A percentile compares a stretch with the other conserved stretches of the same genome.
phyloP scores from a whole-genome alignment of 495 filamentous ascomycete genomes.

The Hypoxylon perforatum region DNA sequence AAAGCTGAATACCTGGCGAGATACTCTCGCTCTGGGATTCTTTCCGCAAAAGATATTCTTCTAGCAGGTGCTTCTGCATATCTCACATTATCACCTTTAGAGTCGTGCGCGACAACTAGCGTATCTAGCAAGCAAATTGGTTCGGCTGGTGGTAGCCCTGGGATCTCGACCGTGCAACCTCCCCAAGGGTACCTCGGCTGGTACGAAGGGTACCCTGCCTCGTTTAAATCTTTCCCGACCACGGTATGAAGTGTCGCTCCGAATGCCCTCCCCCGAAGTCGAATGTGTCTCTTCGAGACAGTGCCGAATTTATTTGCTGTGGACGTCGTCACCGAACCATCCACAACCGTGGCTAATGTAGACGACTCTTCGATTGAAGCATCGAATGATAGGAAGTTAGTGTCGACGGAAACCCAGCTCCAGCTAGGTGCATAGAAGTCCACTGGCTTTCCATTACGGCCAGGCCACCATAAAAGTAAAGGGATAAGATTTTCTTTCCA shows the following conservation, averaged over 20 bases:
- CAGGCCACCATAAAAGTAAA: neutral
- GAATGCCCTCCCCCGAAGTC: slow-evolving; percentile 3
- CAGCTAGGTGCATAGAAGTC: neutral
- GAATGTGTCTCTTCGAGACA: slow-evolving; percentile 1
- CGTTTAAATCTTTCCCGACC: neutral
- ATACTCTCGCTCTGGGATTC: neutral
- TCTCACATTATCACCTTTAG: neutral
- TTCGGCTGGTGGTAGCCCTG: no score
- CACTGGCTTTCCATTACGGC: slow-evolving; percentile 15
- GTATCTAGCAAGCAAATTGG: neutral
- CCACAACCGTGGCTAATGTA: neutral
- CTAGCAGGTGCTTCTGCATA: neutral
- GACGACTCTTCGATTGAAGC: neutral
- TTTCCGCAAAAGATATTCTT: neutral
- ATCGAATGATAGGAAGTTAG: neutral
- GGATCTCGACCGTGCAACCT: neutral
- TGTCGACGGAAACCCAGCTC: neutral
- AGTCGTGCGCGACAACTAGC: neutral
- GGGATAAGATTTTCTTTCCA: slow-evolving; percentile 30
- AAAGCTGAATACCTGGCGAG: neutral
- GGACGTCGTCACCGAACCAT: neutral
- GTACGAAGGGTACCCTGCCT: no score
- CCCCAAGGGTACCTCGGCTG: no score
- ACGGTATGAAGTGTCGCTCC: neutral
- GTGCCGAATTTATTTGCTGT: slow-evolving; percentile 1